Conservation (phyloP, 140 eudicot genomes). For the Bidens hawaiensis region DNA sequence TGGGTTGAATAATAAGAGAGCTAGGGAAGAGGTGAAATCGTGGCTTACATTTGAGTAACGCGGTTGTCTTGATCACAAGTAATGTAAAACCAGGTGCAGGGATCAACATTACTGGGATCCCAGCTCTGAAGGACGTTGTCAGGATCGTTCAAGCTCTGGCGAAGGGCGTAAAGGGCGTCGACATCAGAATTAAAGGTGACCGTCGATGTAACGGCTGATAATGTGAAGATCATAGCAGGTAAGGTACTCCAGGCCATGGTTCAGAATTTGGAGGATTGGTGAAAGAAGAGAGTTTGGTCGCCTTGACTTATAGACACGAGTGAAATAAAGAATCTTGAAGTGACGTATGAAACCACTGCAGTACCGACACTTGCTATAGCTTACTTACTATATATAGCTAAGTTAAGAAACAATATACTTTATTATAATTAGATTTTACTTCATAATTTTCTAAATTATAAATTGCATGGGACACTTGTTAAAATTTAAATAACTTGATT, state of each 20-base stretch:
- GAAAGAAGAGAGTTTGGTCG: conserved; percentile 24
- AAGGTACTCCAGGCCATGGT: conserved; percentile 11
- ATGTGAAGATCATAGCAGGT: conserved; percentile 13
- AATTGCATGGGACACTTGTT: too few relatives aligned
- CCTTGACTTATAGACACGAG: conserved; percentile 26
- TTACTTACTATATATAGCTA: too few relatives aligned
- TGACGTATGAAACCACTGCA: conserved; percentile 14
- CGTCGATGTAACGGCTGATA: conserved; percentile 9
- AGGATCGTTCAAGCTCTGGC: conserved; percentile 75
- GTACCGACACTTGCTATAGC: background rate
- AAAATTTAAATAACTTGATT: too few relatives aligned
- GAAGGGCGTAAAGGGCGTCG: conserved; percentile 78
- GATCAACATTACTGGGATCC: conserved; percentile 84
- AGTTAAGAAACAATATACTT: too few relatives aligned
- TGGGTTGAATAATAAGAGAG: too few relatives aligned
- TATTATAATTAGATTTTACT: too few relatives aligned
- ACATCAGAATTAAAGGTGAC: conserved; percentile 69
- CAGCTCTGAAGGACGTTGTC: conserved; percentile 89
- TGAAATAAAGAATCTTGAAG: conserved; percentile 17
- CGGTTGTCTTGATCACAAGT: conserved; percentile 75
- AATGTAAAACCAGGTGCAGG: conserved; percentile 92
- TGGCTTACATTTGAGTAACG: conserved; percentile 72
- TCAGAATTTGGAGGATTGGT: background rate
- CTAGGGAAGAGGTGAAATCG: background rate
- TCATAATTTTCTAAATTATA: too few relatives aligned